Evolutionary conservation across 805 yeast species (phyloP).

Genomic region (Jamesozyma hellenica): DNA sequence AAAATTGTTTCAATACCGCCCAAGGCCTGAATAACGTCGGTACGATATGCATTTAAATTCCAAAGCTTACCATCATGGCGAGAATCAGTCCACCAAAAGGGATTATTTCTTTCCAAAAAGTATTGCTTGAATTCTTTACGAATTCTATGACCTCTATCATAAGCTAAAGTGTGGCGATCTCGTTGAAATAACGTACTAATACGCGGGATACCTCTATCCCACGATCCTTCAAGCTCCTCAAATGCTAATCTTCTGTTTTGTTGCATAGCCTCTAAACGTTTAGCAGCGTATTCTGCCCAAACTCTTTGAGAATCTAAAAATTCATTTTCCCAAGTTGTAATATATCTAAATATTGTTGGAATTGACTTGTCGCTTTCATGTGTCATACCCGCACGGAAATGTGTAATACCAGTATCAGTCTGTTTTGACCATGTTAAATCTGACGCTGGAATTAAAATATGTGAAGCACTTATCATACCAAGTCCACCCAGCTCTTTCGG

Average conservation of each 20-base stretch:
- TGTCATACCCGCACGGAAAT: constrained; percentile 88
- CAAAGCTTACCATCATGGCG: constrained; percentile 94
- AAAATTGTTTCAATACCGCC: constrained; percentile 96
- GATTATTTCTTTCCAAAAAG: constrained; percentile 62
- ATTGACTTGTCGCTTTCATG: constrained; percentile 70
- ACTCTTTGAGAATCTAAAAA: constrained; percentile 88
- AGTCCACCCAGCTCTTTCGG: constrained; percentile 96
- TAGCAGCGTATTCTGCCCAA: constrained; percentile 94
- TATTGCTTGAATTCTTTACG: constrained; percentile 71
- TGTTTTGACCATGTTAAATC: constrained; percentile 87
- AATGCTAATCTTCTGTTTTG: constrained; percentile 78
- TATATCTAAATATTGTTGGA: constrained; percentile 88
- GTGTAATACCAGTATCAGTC: constrained; percentile 89
- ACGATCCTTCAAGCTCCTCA: constrained; percentile 86
- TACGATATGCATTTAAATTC: constrained; percentile 85
- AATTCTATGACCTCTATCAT: constrained; percentile 86
- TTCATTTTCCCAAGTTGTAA: constrained; percentile 95
- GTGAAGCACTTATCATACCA: constrained; percentile 97
- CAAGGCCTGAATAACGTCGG: constrained; percentile 92
- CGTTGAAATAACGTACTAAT: constrained; percentile 91
- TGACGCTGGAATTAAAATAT: constrained; percentile 85
- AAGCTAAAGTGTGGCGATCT: constrained; percentile 87
- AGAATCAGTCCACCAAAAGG: constrained; percentile 94
- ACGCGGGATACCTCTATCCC: constrained; percentile 97
- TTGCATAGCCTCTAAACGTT: constrained; percentile 75